Base-by-base conservation (phyloP, 192 early-diverging fungal species). In the Podila clonocystis region DNA sequence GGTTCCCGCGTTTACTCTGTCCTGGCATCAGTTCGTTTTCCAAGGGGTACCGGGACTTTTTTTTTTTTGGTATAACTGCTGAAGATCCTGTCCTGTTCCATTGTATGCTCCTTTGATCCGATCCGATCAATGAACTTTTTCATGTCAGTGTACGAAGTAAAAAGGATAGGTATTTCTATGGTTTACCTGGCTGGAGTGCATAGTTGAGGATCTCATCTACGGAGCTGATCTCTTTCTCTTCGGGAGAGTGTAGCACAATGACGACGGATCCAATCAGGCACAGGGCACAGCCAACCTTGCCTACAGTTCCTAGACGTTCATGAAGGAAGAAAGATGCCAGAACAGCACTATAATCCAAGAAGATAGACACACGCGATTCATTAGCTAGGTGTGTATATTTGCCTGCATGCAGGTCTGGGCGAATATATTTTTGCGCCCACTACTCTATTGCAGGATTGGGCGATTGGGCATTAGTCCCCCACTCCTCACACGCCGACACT, bases 251-350 rank as follows among this genome's bases (percentile, higher is more conserved):
- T 36, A 98, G 75, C 13, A 97, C 92, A 38, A 96, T 94, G 41
- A 96, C 87, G 19, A 96, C 91, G 17, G 95, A 94, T 58, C 93
- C 93, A 84, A 98, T 89, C 45, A 98, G 84, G 69, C 94, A 97
- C 49, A 98, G 87, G 11, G 93, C 90, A 84, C 96, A 97, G 28
- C 97, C 97, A 48, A 97, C 90, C 62, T 92, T 93, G 70, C 97
- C 97, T 15, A 93, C 89, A 9, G 85, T 83, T 31, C 92, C 93
- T 62, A 98, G 88, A 50, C 87, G 88, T 72, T 98, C 97, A 41
- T 96, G 92, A 17, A 98, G 85, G 83, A 98, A 96, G 2, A 97
- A 74, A 1, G 94, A 94, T 1, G 95, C 94, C 26, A 97, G 83
- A 20, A 98, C 86, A 22, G 97, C 94, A 49, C 93, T 93, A 82